Evolutionary conservation across 2,329 filamentous ascomycete genomes (phyloP).

Genomic region (Venturia effusa): DNA sequence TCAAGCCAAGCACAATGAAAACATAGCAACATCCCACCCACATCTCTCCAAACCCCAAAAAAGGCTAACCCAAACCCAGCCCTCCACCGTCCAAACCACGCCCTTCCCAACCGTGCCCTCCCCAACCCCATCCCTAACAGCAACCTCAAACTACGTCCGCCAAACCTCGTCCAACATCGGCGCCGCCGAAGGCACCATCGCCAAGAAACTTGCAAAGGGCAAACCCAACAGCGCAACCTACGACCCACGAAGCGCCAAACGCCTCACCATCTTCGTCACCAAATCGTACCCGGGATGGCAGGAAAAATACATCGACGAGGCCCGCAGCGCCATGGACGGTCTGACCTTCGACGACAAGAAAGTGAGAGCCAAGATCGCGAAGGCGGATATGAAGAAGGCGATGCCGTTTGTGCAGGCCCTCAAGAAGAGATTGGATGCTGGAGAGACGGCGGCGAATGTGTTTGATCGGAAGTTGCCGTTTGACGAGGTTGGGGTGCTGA

Average conservation of each 20-base stretch:
- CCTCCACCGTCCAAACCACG: conserved; percentile 66
- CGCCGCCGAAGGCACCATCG: conserved; percentile 68
- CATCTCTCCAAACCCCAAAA: not conserved
- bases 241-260: conserved; percentile 77
- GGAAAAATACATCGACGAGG: conserved; percentile 73
- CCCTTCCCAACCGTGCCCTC: conserved; percentile 60
- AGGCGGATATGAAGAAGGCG: conserved; percentile 91
- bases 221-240: conserved; percentile 83
- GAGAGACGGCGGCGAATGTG: conserved; percentile 57
- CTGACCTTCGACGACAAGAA: conserved; percentile 66
- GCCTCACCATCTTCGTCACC: conserved; percentile 75
- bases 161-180: conserved; percentile 66
- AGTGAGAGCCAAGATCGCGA: conserved; percentile 65
- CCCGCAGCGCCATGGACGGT: conserved; percentile 59
- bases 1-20: too few species aligned
- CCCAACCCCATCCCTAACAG: conserved; percentile 56
- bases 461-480: conserved; percentile 80
- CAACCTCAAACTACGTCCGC: conserved; percentile 74
- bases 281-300: conserved; percentile 83
- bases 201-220: conserved; percentile 88
- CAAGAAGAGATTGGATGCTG: conserved; percentile 66
- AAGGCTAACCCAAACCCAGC: conserved; percentile 26
- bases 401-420: conserved; percentile 91
- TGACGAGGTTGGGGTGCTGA: conserved; percentile 66
- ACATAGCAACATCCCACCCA: not conserved